Conservation (phyloP, 2,329 filamentous ascomycete genomes). For the Aspergillus neotritici region DNA sequence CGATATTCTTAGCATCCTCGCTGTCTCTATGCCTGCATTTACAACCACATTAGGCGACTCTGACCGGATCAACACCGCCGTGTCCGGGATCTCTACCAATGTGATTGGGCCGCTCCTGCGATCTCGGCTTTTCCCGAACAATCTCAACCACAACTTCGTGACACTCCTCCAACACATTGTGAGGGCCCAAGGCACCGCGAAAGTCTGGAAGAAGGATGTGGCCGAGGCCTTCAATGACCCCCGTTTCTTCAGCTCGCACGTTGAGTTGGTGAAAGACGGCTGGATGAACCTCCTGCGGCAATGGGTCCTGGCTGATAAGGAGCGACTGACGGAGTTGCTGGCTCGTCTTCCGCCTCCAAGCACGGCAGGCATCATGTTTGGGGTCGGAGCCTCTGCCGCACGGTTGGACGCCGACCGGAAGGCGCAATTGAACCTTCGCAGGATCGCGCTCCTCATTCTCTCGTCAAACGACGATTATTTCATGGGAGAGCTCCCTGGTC, state of each 20-base stretch:
- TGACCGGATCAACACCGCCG: slow-evolving; percentile 74
- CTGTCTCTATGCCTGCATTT: slow-evolving; percentile 71
- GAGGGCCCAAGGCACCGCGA: slow-evolving; percentile 72
- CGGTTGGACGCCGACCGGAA: slow-evolving; percentile 91
- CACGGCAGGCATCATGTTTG: slow-evolving; percentile 94
- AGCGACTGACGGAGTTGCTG: slow-evolving; percentile 75
- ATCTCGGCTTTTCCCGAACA: slow-evolving; percentile 80
- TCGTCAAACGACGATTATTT: slow-evolving; percentile 74
- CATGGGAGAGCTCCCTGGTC: slow-evolving; percentile 63
- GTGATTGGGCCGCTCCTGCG: slow-evolving; percentile 77
- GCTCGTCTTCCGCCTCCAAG: slow-evolving; percentile 75
- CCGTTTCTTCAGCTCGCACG: slow-evolving; percentile 70
- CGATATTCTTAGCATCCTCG: slow-evolving; percentile 75
- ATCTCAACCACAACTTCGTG: slow-evolving; percentile 66
- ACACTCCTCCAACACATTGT: slow-evolving; percentile 70
- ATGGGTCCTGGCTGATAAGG: slow-evolving; percentile 81
- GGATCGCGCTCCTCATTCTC: slow-evolving; percentile 73
- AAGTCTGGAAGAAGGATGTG: slow-evolving; percentile 89
- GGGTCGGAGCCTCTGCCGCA: slow-evolving; percentile 91
- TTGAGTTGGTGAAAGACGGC: slow-evolving; percentile 60
- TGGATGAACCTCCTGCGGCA: slow-evolving; percentile 83
- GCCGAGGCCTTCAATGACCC: slow-evolving; percentile 86
- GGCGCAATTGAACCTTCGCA: slow-evolving; percentile 81
- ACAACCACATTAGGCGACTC: slow-evolving; percentile 77
- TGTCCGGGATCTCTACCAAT: slow-evolving; percentile 73